phyloP scores from a whole-genome alignment of 192 early-diverging fungal genomes.

The Haplosporangium gracile region DNA sequence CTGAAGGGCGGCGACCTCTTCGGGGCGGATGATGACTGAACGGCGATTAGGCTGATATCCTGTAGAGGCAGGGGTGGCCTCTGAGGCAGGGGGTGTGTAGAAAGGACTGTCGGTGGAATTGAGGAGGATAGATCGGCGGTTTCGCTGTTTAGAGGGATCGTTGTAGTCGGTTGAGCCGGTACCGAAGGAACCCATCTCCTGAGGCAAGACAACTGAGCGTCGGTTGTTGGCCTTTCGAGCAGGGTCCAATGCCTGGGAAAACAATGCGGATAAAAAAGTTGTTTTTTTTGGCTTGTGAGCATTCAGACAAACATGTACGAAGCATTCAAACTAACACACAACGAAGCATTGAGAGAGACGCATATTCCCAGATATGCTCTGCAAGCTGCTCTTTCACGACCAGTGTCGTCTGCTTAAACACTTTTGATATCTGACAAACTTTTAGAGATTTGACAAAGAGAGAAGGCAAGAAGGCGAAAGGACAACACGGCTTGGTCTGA shows the following conservation, averaged over 20 bases:
- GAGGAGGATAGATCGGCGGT: constrained; percentile 11
- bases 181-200: constrained; percentile 15
- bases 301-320: neutral
- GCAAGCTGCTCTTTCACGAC: too few species aligned
- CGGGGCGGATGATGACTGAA: constrained; percentile 50
- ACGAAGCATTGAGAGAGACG: too few species aligned
- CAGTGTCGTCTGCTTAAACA: too few species aligned
- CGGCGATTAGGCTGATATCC: constrained; percentile 42
- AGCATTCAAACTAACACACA: too few species aligned
- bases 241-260: neutral
- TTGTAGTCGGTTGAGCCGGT: constrained; percentile 3
- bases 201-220: constrained; percentile 36
- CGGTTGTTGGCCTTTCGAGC: constrained; percentile 25
- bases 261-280: neutral
- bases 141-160: constrained; percentile 13
- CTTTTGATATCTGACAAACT: too few species aligned
- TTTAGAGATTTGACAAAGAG: too few species aligned
- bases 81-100: constrained; percentile 1
- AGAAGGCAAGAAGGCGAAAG: neutral
- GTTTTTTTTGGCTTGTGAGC: constrained; percentile 1
- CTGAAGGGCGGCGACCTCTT: constrained; percentile 45
- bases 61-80: neutral
- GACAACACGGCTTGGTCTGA: neutral
- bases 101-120: neutral
- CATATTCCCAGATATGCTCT: too few species aligned